These are phyloP conservation scores for Sugiyamaella xylanicola DNA, from an alignment of 1,139 yeast genomes.

Conservation along the genomic window DNA sequence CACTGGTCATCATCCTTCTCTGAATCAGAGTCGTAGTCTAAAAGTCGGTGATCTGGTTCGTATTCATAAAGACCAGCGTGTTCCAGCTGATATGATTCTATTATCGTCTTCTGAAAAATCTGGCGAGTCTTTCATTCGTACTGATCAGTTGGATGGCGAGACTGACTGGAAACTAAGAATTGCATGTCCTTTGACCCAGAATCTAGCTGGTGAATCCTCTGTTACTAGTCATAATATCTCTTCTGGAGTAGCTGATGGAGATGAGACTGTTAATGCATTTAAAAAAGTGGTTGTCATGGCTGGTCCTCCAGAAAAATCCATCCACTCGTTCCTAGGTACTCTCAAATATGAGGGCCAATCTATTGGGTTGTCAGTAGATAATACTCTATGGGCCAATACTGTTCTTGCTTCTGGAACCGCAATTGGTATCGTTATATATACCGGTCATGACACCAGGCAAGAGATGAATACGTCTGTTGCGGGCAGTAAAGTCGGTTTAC, in stretches of 20 bases:
- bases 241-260: conserved; percentile 38
- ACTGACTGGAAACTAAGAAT: conserved; percentile 93
- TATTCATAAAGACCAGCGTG: conserved; percentile 76
- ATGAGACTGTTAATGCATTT: conserved; percentile 49
- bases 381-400: conserved; percentile 97
- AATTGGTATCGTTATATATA: conserved; percentile 82
- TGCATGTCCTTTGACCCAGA: conserved; percentile 74
- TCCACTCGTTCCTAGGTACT: conserved; percentile 79
- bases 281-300: conserved; percentile 61
- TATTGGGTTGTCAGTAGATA: conserved; percentile 78
- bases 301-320: conserved; percentile 78
- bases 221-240: neutral
- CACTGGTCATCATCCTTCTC: conserved; percentile 38
- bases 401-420: conserved; percentile 94
- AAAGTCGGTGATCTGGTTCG: conserved; percentile 87
- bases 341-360: conserved; percentile 57
- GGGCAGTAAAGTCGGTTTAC: conserved; percentile 86
- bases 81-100: conserved; percentile 91
- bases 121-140: conserved; percentile 92
- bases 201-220: conserved; percentile 39
- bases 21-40: conserved; percentile 64
- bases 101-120: conserved; percentile 76
- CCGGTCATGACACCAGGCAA: conserved; percentile 93
- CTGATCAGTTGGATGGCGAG: conserved; percentile 98
- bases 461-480: conserved; percentile 88